Evolutionary conservation across 2,329 filamentous ascomycete species (phyloP), one percentile per base, ranked within the genome.

Genomic region (Magnaporthiopsis incrustans): DNA sequence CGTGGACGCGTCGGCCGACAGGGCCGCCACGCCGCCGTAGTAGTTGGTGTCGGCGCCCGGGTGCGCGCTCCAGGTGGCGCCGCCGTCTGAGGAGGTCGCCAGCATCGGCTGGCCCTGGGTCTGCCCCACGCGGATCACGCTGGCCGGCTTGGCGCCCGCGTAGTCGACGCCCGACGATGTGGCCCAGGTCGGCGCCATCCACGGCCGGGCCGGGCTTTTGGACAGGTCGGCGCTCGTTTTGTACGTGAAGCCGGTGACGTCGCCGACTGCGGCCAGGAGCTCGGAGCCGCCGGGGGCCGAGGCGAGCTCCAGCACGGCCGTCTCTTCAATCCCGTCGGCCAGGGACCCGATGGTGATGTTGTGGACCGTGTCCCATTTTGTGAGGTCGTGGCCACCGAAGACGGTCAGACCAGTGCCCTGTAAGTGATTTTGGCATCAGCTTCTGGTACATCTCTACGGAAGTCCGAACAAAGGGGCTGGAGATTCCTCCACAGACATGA

Each of bases 301-400:
- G 22, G 79, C 77, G 15, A 85, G 71, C 3, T 76, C 79, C 10
- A 79, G 77, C 0, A 84, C 76, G 2, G 81, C 76, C 59, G 79
- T 81, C 67, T 85, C 82, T 64, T 85, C 82, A 33, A 85, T 83
- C 0, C 83, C 82, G 33, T 80, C 77, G 1, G 83, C 82, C 6
- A 85, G 73, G 1, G 79, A 80, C 60, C 80, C 68, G 60, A 85
- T 78, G 1, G 77, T 78, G 64, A 85, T 73, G 63, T 81, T 83
- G 66, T 76, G 75, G 2, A 68, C 71, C 0, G 77, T 76, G 64
- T 84, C 82, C 83, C 83, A 85, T 18, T 80, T 81, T 0, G 79
- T 80, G n/a, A 85, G 72, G 65, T 85, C 81, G 62, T 80, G 79
- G 1, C 83, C 81, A 4, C 73, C 72, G 60, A 67, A 73, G 4